phyloP scores from a whole-genome alignment of 1,284 basidiomycete genomes.

The Marasmius oreades region DNA sequence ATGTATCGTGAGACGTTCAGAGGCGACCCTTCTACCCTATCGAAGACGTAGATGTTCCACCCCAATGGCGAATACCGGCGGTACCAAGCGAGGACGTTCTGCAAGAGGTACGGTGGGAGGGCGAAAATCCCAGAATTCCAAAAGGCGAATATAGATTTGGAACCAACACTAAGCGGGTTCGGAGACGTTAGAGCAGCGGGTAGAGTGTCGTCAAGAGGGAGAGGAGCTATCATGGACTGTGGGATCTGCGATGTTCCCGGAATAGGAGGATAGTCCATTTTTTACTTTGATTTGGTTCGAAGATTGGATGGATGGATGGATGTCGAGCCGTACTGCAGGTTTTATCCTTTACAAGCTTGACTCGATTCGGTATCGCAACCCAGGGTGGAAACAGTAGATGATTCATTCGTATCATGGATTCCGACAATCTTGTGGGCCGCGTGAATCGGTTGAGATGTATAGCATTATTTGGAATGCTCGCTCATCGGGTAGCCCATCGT shows the following conservation, averaged over 20 bases:
- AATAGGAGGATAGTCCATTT: background rate
- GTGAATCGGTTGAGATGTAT: too few relatives aligned
- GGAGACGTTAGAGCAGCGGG: background rate
- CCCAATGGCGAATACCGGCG: background rate
- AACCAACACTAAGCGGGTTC: background rate
- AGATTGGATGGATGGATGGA: too few relatives aligned
- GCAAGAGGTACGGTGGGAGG: background rate
- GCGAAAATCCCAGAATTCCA: background rate
- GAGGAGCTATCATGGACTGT: background rate
- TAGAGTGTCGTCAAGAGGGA: background rate
- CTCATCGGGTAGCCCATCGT: too few relatives aligned
- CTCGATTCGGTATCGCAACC: too few relatives aligned
- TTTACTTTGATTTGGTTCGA: too few relatives aligned
- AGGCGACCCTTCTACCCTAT: background rate
- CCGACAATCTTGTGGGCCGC: too few relatives aligned
- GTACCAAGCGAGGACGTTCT: background rate
- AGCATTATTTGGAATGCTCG: too few relatives aligned
- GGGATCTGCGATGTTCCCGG: background rate
- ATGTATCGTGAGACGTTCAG: background rate
- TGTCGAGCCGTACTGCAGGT: too few relatives aligned
- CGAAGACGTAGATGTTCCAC: background rate
- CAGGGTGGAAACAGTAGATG: too few relatives aligned
- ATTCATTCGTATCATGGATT: too few relatives aligned
- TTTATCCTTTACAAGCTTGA: too few relatives aligned
- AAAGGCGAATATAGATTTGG: background rate